phyloP scores from a whole-genome alignment of 345 rosid species.

The Leavenworthia alabamica region DNA sequence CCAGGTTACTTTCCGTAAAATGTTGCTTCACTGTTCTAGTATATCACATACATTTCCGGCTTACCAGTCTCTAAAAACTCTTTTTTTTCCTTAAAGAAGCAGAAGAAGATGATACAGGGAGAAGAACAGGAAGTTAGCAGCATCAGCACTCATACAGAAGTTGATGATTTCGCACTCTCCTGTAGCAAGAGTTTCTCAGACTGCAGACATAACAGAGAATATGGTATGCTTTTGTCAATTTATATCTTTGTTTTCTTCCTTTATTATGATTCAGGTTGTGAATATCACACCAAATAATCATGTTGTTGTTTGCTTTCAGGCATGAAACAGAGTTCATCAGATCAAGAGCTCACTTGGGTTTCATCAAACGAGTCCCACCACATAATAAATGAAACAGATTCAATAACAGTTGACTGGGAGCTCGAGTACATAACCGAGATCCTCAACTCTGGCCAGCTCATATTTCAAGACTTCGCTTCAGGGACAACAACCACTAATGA shows the following conservation, averaged over 20 bases:
- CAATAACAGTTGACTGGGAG: constrained; percentile 46
- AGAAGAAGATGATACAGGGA: constrained; percentile 6
- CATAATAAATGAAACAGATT: constrained; percentile 28
- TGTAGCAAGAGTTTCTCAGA: constrained; percentile 35
- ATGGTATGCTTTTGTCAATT: constrained; percentile 7
- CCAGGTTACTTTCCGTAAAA: constrained; percentile 47
- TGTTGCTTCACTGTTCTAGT: not conserved
- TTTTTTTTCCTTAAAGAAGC: not conserved
- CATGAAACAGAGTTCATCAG: constrained; percentile 28
- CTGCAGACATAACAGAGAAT: constrained; percentile 19
- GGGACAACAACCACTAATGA: constrained; percentile 34
- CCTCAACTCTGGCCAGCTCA: constrained; percentile 47
- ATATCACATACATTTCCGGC: not conserved
- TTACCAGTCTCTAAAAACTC: constrained; percentile 7
- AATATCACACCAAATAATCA: not conserved
- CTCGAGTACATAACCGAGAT: constrained; percentile 57
- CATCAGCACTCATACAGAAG: constrained; percentile 37
- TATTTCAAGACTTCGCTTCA: constrained; percentile 59
- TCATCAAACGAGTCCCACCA: constrained; percentile 52
- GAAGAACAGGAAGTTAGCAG: constrained; percentile 46
- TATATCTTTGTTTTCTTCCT: not conserved
- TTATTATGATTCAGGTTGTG: not conserved
- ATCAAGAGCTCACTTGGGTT: constrained; percentile 45
- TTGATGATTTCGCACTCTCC: constrained; percentile 27
- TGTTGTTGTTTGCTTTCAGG: constrained; percentile 21